Evolutionary conservation across 805 yeast species (phyloP).

Genomic region (Wickerhamiella azyma): DNA sequence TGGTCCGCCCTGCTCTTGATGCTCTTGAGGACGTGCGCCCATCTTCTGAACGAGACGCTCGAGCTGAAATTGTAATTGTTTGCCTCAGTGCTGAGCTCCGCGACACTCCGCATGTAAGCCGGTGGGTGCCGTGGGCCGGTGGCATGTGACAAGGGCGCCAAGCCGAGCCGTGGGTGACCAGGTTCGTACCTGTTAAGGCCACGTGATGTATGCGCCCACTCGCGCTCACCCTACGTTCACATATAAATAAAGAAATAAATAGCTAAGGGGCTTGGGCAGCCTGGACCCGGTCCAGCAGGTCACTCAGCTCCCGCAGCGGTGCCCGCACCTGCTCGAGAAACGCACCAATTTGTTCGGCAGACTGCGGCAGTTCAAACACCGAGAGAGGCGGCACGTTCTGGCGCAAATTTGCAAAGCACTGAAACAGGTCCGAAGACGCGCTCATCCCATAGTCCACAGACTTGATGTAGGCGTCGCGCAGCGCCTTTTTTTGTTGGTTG

Average conservation of each 20-base stretch:
- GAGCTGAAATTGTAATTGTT: constrained; percentile 40
- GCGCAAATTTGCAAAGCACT: neutral
- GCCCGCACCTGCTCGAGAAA: neutral
- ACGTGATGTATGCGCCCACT: too few relatives aligned
- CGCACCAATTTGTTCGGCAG: neutral
- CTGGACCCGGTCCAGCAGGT: neutral
- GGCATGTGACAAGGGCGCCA: too few relatives aligned
- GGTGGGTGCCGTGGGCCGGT: neutral
- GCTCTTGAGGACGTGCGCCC: constrained; percentile 42
- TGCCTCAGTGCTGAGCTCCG: constrained; percentile 35
- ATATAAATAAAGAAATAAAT: too few relatives aligned
- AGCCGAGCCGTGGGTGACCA: too few relatives aligned
- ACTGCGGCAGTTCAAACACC: neutral
- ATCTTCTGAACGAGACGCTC: constrained; percentile 36
- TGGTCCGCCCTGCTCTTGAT: constrained; percentile 31
- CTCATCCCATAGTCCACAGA: neutral
- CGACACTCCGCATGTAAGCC: constrained; percentile 14
- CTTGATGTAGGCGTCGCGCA: neutral
- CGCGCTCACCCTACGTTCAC: too few relatives aligned
- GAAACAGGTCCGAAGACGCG: neutral
- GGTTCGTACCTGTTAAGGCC: too few relatives aligned
- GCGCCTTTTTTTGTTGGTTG: neutral
- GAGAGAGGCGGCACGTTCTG: neutral
- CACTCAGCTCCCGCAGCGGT: neutral
- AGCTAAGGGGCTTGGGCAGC: neutral